Percentiles rank a stretch among this genome's conserved stretches.
Conservation (phyloP, 805 yeast genomes). For the Saccharomycodes ludwigii region DNA sequence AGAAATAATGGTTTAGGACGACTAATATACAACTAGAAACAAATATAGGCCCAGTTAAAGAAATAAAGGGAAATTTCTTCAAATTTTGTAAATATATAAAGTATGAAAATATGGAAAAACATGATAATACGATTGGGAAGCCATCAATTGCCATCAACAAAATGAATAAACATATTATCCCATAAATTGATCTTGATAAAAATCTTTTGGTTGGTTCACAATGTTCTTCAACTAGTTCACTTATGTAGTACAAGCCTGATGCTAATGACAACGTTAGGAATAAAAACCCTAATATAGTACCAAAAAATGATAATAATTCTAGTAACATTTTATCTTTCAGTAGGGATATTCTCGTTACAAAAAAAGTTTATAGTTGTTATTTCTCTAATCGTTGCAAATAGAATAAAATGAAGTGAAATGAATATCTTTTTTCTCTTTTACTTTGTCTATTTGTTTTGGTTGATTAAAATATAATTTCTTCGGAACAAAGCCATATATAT, state of each 20-base stretch:
- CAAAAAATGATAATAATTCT: slow-evolving; percentile 44
- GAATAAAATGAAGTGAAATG: too few species aligned
- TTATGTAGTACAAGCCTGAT: slow-evolving; percentile 79
- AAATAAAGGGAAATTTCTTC: slow-evolving; percentile 71
- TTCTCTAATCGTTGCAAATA: too few species aligned
- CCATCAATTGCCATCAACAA: slow-evolving; percentile 62
- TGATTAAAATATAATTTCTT: too few species aligned
- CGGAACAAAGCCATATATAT: too few species aligned
- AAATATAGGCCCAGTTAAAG: slow-evolving; percentile 59
- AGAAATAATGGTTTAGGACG: slow-evolving; percentile 66
- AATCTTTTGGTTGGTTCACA: slow-evolving; percentile 71
- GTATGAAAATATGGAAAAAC: slow-evolving; percentile 62
- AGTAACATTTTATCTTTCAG: slow-evolving; percentile 36
- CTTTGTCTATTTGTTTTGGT: too few species aligned
- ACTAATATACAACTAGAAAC: slow-evolving; percentile 62
- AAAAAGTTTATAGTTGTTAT: too few species aligned
- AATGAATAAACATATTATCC: slow-evolving; percentile 40
- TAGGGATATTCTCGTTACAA: too few species aligned
- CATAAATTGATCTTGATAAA: slow-evolving; percentile 49
- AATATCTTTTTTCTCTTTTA: too few species aligned
- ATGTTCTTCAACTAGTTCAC: slow-evolving; percentile 90
- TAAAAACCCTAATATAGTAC: slow-evolving; percentile 48
- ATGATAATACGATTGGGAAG: slow-evolving; percentile 58
- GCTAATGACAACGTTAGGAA: slow-evolving; percentile 62
- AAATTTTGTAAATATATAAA: slow-evolving; percentile 66